phyloP scores from a whole-genome alignment of 768 basidiomycete genomes.

The Kwoniella sp. region DNA sequence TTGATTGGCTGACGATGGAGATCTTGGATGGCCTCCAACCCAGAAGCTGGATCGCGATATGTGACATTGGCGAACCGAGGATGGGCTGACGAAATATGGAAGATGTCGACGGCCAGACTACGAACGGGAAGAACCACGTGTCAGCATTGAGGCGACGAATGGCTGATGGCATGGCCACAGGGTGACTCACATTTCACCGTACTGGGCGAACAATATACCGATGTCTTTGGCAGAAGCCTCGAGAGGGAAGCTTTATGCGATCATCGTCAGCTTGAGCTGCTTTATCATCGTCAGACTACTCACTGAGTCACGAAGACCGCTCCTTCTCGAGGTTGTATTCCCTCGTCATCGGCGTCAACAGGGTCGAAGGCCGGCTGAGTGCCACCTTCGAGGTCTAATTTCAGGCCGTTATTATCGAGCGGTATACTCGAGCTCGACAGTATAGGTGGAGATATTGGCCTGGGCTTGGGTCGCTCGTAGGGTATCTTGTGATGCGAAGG shows the following conservation, averaged over 20 bases:
- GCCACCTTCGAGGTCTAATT: slow-evolving; percentile 18
- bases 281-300: slow-evolving; percentile 13
- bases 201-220: slow-evolving; percentile 54
- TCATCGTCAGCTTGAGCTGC: not conserved
- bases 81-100: slow-evolving; percentile 46
- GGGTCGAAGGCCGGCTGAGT: slow-evolving; percentile 8
- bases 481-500: slow-evolving; percentile 35
- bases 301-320: slow-evolving; percentile 52
- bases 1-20: slow-evolving; percentile 48
- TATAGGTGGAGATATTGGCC: slow-evolving; percentile 21
- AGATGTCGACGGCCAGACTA: slow-evolving; percentile 54
- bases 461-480: slow-evolving; percentile 32
- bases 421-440: not conserved
- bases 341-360: slow-evolving; percentile 27
- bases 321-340: slow-evolving; percentile 37
- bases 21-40: slow-evolving; percentile 37
- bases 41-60: slow-evolving; percentile 36
- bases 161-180: not conserved
- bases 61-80: slow-evolving; percentile 53
- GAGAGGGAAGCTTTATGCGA: slow-evolving; percentile 43
- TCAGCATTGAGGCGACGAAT: slow-evolving; percentile 8
- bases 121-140: not conserved
- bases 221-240: slow-evolving; percentile 50
- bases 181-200: slow-evolving; percentile 49
- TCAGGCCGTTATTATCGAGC: slow-evolving; percentile 2